A percentile compares a stretch with the other conserved stretches of the same genome.
phyloP scores from a whole-genome alignment of 169 alveolate genomes.

The Eimeria praecox region DNA sequence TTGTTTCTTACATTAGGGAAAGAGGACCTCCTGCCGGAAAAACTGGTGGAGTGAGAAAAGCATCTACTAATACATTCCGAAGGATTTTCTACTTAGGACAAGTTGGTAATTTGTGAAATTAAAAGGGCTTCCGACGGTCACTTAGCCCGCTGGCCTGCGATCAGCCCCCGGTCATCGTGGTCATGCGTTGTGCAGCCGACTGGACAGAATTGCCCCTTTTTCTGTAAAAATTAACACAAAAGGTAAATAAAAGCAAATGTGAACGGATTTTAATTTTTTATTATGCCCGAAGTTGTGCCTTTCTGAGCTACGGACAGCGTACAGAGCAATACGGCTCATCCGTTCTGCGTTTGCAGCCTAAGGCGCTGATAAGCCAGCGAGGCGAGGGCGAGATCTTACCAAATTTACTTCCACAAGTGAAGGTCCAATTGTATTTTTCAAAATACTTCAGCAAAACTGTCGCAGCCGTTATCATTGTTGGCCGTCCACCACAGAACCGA shows the following conservation, averaged over 20 bases:
- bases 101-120: not conserved
- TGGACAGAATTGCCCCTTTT: not conserved
- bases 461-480: not conserved
- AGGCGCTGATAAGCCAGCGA: not conserved
- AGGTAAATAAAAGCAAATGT: not conserved
- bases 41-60: not conserved
- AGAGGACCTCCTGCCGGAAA: not conserved
- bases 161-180: constrained; percentile 61
- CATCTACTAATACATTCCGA: not conserved
- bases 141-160: constrained; percentile 57
- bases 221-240: not conserved
- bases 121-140: not conserved
- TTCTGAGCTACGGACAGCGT: not conserved
- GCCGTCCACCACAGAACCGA: not conserved
- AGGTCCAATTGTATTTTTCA: not conserved
- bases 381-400: not conserved
- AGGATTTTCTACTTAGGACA: not conserved
- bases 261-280: not conserved
- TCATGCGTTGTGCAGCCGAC: constrained; percentile 12
- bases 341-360: not conserved
- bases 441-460: not conserved
- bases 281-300: not conserved
- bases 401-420: not conserved
- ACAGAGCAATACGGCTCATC: not conserved
- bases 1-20: not conserved